phyloP scores from a whole-genome alignment of 2,329 filamentous ascomycete genomes.

The Colletotrichum chlorophyti region DNA sequence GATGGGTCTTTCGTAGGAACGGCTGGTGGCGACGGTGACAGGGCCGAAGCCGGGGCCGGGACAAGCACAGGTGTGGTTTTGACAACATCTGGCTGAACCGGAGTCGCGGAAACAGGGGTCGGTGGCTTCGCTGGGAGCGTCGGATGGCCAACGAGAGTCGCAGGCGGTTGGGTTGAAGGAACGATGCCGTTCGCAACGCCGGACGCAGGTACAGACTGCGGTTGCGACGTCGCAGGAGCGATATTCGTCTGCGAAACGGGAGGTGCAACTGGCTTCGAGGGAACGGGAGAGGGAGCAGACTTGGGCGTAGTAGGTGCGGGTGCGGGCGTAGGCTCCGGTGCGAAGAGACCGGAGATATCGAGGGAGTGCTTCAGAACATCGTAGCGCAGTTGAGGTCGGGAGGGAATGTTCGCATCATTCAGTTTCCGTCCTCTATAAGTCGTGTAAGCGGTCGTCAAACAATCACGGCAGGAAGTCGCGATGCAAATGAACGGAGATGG shows the following conservation, averaged over 20 bases:
- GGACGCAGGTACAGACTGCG: neutral
- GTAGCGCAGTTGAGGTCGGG: slow-evolving; percentile 52
- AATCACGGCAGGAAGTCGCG: slow-evolving; percentile 30
- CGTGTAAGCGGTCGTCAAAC: slow-evolving; percentile 12
- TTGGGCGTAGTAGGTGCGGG: too few relatives aligned
- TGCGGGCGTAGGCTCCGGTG: slow-evolving; percentile 2
- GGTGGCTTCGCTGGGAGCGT: slow-evolving; percentile 10
- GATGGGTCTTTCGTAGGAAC: slow-evolving; percentile 9
- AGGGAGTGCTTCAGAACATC: slow-evolving; percentile 49
- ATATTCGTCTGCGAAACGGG: slow-evolving; percentile 7
- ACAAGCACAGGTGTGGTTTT: neutral
- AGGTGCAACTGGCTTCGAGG: slow-evolving; percentile 11
- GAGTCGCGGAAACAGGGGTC: neutral
- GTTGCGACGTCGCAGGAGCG: neutral
- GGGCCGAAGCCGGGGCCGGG: neutral
- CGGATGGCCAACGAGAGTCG: neutral
- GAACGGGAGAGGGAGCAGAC: too few relatives aligned
- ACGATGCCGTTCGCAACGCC: slow-evolving; percentile 5
- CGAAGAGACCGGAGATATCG: slow-evolving; percentile 34
- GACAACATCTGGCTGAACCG: slow-evolving; percentile 1
- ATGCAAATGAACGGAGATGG: slow-evolving; percentile 20
- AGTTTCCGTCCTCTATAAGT: slow-evolving; percentile 52
- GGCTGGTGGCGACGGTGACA: neutral
- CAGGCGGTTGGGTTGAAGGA: neutral
- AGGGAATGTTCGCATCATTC: slow-evolving; percentile 60